Evolutionary conservation across 352 stramenopile genomes (phyloP).

Genomic region (Phytopythium litorale): DNA sequence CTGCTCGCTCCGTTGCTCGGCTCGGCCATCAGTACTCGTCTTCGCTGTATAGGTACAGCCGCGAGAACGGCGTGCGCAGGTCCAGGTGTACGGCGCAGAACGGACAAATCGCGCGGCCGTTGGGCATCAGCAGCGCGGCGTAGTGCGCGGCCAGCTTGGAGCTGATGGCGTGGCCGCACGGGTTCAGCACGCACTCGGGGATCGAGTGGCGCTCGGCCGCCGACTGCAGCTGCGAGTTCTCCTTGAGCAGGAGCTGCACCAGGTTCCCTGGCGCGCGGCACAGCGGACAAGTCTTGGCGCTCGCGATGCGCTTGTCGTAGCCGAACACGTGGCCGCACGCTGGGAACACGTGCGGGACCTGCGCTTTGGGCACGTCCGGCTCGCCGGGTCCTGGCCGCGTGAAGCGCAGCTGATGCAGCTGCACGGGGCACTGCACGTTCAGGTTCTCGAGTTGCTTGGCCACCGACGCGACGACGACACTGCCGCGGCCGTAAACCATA

Average conservation of each 20-base stretch:
- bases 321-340: slow-evolving; percentile 81
- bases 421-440: slow-evolving; percentile 76
- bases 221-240: slow-evolving; percentile 69
- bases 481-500: slow-evolving; percentile 26
- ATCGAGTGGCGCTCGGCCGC: slow-evolving; percentile 50
- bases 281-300: slow-evolving; percentile 52
- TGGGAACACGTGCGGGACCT: slow-evolving; percentile 72
- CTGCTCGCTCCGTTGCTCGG: neutral
- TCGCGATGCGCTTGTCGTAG: slow-evolving; percentile 66
- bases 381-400: slow-evolving; percentile 29
- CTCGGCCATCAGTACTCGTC: slow-evolving; percentile 16
- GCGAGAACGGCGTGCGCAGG: slow-evolving; percentile 51
- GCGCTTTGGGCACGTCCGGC: slow-evolving; percentile 33
- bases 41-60: slow-evolving; percentile 77
- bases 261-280: slow-evolving; percentile 60
- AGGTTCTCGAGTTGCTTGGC: slow-evolving; percentile 60
- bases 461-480: slow-evolving; percentile 35
- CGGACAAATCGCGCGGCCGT: slow-evolving; percentile 71
- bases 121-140: slow-evolving; percentile 60
- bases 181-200: slow-evolving; percentile 79
- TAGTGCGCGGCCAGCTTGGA: slow-evolving; percentile 60
- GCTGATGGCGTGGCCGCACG: slow-evolving; percentile 78
- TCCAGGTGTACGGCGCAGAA: slow-evolving; percentile 79
- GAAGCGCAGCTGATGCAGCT: slow-evolving; percentile 68
- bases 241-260: slow-evolving; percentile 67